These are phyloP conservation scores for Purshia tridentata DNA, from an alignment of 306 rosid genomes.

Conservation along the genomic window DNA sequence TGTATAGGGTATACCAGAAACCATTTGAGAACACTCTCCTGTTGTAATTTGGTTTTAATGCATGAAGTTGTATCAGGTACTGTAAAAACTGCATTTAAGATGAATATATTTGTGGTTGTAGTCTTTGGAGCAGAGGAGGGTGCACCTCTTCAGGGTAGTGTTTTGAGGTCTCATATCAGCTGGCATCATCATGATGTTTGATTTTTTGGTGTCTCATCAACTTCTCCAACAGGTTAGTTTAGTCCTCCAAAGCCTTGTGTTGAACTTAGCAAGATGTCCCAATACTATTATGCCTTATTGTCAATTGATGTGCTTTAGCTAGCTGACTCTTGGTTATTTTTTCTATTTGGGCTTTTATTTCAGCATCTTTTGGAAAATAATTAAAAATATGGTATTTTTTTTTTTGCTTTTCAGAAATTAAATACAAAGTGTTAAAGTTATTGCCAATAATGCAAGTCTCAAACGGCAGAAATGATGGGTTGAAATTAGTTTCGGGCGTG, in stretches of 20 bases:
- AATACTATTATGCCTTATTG: neutral
- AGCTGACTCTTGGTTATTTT: neutral
- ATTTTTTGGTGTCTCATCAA: neutral
- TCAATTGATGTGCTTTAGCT: neutral
- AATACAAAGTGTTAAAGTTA: no score
- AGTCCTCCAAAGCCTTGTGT: neutral
- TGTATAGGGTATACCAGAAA: neutral
- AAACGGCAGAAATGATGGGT: no score
- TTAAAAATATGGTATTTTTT: neutral
- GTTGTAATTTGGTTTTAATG: neutral
- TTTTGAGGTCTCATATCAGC: neutral
- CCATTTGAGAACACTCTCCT: neutral
- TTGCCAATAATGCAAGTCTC: no score
- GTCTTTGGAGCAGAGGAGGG: neutral
- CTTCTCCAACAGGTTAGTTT: slow-evolving; percentile 1
- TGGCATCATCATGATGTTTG: neutral
- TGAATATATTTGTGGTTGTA: neutral
- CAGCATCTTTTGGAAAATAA: neutral
- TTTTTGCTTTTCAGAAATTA: no score
- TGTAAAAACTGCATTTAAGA: neutral
- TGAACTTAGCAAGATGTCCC: neutral
- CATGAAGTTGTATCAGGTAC: neutral
- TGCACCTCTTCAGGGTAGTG: neutral
- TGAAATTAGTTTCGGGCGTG: no score
- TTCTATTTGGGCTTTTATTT: neutral